A percentile compares a stretch with the other conserved stretches of the same genome.
Conservation (phyloP, 345 rosid species). For the Psidium guajava region DNA sequence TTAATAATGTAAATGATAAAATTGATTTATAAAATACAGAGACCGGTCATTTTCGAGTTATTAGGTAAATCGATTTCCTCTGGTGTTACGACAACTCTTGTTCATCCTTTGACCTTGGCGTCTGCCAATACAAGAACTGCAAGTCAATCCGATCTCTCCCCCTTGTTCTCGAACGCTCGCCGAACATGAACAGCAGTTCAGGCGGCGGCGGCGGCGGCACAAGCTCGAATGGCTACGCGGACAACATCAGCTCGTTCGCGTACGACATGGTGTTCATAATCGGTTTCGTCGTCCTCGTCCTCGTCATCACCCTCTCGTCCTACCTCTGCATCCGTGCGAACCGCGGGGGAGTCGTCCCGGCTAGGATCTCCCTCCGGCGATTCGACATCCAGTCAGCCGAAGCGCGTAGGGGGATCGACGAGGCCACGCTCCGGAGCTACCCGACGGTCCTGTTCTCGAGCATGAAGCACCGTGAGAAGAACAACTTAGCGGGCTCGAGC, state of each 20-base stretch:
- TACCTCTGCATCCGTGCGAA: slow-evolving; percentile 1
- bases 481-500: not conserved
- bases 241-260: not conserved
- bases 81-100: not conserved
- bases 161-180: not conserved
- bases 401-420: not conserved
- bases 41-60: not conserved
- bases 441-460: slow-evolving; percentile 2
- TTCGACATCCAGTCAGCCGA: not conserved
- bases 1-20: no score
- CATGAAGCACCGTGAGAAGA: not conserved
- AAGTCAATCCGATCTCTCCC: not conserved
- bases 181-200: not conserved
- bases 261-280: not conserved
- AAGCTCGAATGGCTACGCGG: not conserved
- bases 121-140: not conserved
- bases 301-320: not conserved
- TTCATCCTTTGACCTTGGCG: not conserved
- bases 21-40: not conserved
- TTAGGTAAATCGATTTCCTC: not conserved
- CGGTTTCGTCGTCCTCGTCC: slow-evolving; percentile 5
- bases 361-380: not conserved
- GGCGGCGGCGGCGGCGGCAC: not conserved
- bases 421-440: not conserved
- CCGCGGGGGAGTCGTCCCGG: not conserved